A percentile compares a stretch with the other conserved stretches of the same genome.
Evolutionary conservation across 768 basidiomycete species (phyloP).

Genomic region (Coprinopsis strossmayeri): DNA sequence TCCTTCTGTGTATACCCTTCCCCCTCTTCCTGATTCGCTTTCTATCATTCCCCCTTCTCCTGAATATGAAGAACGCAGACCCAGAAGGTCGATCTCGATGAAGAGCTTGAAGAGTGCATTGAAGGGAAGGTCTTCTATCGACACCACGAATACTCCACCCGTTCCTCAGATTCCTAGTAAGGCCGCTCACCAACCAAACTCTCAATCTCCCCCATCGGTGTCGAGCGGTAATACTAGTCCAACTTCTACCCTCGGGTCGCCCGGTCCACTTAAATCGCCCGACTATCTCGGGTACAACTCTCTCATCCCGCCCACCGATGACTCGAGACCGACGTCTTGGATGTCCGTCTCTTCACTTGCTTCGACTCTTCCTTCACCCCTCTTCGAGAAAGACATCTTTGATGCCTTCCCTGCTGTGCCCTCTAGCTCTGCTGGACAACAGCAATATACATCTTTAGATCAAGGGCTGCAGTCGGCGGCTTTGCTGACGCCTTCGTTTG

Average conservation of each 20-base stretch:
- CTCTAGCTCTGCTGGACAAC: slow-evolving; percentile 2
- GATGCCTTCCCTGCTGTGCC: slow-evolving; percentile 74
- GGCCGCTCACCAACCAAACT: not conserved
- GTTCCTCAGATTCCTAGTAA: slow-evolving; percentile 12
- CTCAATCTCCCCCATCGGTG: not conserved
- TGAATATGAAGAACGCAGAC: slow-evolving; percentile 13
- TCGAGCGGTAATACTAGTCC: not conserved
- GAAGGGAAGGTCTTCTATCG: slow-evolving; percentile 13
- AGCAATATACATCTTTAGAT: slow-evolving; percentile 4
- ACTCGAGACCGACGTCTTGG: slow-evolving; percentile 37
- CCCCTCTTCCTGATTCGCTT: slow-evolving; percentile 10
- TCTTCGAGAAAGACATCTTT: slow-evolving; percentile 55
- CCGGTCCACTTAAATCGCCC: slow-evolving; percentile 2
- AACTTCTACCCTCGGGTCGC: slow-evolving; percentile 1
- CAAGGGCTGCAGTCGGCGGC: slow-evolving; percentile 7
- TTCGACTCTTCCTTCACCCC: slow-evolving; percentile 35
- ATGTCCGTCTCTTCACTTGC: slow-evolving; percentile 35
- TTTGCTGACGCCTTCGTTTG: slow-evolving; percentile 22
- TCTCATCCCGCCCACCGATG: slow-evolving; percentile 1
- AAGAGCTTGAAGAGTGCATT: slow-evolving; percentile 14
- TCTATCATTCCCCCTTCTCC: slow-evolving; percentile 8
- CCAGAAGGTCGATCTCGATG: slow-evolving; percentile 18
- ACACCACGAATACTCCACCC: slow-evolving; percentile 11
- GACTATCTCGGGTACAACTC: slow-evolving; percentile 10
- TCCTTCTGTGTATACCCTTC: slow-evolving; percentile 12